Evolutionary conservation across 106 monocot genomes (phyloP), one percentile per base, ranked within the genome.

Genomic region (Allium sativum): DNA sequence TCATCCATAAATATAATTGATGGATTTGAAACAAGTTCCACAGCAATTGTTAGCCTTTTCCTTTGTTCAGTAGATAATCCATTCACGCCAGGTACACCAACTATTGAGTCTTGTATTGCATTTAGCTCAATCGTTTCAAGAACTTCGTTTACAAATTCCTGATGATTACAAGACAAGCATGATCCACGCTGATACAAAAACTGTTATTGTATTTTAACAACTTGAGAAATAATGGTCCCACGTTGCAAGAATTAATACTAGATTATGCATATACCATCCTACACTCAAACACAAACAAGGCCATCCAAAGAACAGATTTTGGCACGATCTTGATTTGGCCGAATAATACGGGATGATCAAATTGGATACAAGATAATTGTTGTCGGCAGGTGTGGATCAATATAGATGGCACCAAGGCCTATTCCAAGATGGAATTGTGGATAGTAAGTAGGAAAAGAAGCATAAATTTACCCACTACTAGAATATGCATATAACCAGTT

Each of bases 1-100:
- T 79, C 79, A 70, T 79, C 79, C 73, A 79, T 79, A n/a, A 79
- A 79, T 59, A 79, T 74, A 13, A 79, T 79, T 17, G 79, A 74
- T 65, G 79, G 79, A 74, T 79, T 79, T 9, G 79, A 74, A 70
- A 79, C 79, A 48, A 79, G 74, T 53, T 79, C 79, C 21, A 79
- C 79, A 40, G 79, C 73, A 59, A 79, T 79, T 47, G 79, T 79
- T 47, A 79, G 48, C 17, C 79, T 22, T 62, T 80, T 80, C n/a
- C 79, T 20, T 40, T 80, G 79, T 55, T 80, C 79, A 19, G 79
- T 80, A 43, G 79, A 80, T 62, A 80, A 56, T 67, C 79, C 79
- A 48, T 53, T 75, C 55, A 71, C 65, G 1, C 79, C 79, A 50
- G 79, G 70, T 45, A 74, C 11, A 3, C 79, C 79, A 56, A 80